Conservation (phyloP, 78 protist species). For the Creolimax fragrantissima region DNA sequence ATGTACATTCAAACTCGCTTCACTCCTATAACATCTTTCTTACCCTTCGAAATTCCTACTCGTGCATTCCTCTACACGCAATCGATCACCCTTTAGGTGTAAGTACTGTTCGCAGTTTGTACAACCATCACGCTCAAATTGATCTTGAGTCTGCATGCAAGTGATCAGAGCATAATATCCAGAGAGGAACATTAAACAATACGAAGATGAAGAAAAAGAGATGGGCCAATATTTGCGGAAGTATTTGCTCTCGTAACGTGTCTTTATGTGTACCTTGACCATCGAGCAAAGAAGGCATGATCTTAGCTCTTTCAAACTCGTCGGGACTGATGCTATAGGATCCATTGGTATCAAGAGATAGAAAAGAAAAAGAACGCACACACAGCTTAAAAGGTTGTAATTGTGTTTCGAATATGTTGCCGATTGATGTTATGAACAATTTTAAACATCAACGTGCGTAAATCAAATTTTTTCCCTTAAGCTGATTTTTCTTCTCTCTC, state of each 20-base stretch:
- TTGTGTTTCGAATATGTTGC: too few species aligned
- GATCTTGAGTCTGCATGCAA: background rate
- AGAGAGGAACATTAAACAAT: background rate
- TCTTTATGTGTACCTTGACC: background rate
- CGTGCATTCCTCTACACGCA: background rate
- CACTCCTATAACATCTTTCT: too few species aligned
- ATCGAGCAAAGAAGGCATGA: background rate
- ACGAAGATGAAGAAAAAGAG: background rate
- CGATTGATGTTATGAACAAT: too few species aligned
- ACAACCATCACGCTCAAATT: background rate
- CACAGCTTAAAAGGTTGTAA: too few species aligned
- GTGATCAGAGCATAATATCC: background rate
- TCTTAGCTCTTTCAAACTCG: background rate
- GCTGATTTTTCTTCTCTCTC: too few species aligned
- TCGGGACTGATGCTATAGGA: background rate
- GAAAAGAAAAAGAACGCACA: too few species aligned
- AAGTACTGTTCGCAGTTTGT: background rate
- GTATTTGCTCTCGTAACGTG: background rate
- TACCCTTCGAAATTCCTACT: background rate
- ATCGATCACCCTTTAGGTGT: background rate
- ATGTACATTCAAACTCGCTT: too few species aligned
- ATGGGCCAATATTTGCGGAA: background rate
- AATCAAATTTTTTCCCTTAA: too few species aligned
- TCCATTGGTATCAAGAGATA: too few species aligned
- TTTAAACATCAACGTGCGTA: too few species aligned